Base-by-base conservation (phyloP, 2,329 filamentous ascomycete species). In the Fusarium sororula region DNA sequence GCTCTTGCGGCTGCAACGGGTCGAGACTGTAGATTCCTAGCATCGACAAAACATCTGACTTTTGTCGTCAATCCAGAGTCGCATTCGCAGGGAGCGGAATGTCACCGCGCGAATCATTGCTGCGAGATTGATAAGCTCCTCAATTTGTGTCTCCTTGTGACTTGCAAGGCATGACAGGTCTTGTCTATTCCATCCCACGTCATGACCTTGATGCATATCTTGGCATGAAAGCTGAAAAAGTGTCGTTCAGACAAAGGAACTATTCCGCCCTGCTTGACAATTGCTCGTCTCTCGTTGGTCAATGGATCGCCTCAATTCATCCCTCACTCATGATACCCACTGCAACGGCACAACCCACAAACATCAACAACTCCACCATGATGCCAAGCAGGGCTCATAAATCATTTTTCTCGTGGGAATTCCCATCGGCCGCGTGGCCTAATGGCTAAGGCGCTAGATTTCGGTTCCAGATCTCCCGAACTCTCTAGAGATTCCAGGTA, bases 391-490 rank as follows among this genome's bases (percentile, higher is more conserved):
- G 37, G 30, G 26, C 54, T 66, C 32, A 71, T 70, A 53, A 38
- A 32, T 24, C 42, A 12, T 47, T 17, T 20, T 61, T 45, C 38
- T n/a, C 39, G 3, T 54, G 17, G 10, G 3, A 15, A 9, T 6
- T 48, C 32, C n/a, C 64, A 73, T 67, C 68, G 66, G 70, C 60
- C 71, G 68, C 70, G 75, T 74, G 75, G 71, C 70, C 72, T 77
- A 71, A 77, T 77, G 70, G 66, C 66, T 74, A 70, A 76, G 74
- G 74, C 72, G 72, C 73, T 74, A 75, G 66, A 73, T 75, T 75
- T 76, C 69, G 72, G 69, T 67, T 26, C 50, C 55, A 47, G 35
- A 56, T 32, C 50, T 45, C 44, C 47, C 54, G 37, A 59, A 66
- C 38, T 66, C 73, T 75, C 73, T 74, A 74, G 69, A 75, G 71